Evolutionary conservation across 2,329 filamentous ascomycete genomes (phyloP).

Genomic region (Alternaria burnsii): DNA sequence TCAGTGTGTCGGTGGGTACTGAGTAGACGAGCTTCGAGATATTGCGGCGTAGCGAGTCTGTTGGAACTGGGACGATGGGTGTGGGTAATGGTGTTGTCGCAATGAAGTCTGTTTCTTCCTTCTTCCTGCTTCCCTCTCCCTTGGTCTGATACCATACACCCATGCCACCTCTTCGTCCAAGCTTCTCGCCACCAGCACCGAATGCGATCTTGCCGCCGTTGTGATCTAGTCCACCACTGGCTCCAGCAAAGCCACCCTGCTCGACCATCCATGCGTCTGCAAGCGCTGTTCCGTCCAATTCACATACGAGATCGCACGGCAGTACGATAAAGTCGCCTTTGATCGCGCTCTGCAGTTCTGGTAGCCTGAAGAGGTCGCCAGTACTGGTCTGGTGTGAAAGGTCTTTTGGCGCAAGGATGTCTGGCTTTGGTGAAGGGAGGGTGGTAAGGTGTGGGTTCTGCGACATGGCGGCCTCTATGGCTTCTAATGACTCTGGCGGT

Average conservation of each 20-base stretch:
- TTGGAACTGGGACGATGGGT: constrained; percentile 65
- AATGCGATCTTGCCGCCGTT: constrained; percentile 55
- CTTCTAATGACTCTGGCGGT: constrained; percentile 65
- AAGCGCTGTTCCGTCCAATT: constrained; percentile 82
- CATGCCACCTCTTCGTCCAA: constrained; percentile 77
- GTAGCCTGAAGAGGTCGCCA: constrained; percentile 83
- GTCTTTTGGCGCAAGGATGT: constrained; percentile 77
- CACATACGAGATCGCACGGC: constrained; percentile 92
- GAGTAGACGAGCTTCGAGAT: constrained; percentile 84
- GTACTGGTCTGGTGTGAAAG: constrained; percentile 88
- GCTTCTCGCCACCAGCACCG: constrained; percentile 63
- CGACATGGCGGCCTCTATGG: constrained; percentile 74
- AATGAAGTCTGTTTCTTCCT: constrained; percentile 92
- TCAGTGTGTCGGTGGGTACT: constrained; percentile 87
- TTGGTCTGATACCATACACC: constrained; percentile 93
- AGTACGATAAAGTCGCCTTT: constrained; percentile 88
- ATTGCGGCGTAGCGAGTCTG: constrained; percentile 70
- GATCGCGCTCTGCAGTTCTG: constrained; percentile 80
- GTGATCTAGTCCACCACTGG: constrained; percentile 61
- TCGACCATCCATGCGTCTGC: constrained; percentile 93
- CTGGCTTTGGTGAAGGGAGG: constrained; percentile 75
- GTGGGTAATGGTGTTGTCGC: constrained; percentile 74
- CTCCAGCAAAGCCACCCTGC: constrained; percentile 71
- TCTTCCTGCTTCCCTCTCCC: constrained; percentile 78
- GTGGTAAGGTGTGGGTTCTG: constrained; percentile 80